Conservation (phyloP, 2,329 filamentous ascomycete species). For the Neopestalotiopsis sp. region DNA sequence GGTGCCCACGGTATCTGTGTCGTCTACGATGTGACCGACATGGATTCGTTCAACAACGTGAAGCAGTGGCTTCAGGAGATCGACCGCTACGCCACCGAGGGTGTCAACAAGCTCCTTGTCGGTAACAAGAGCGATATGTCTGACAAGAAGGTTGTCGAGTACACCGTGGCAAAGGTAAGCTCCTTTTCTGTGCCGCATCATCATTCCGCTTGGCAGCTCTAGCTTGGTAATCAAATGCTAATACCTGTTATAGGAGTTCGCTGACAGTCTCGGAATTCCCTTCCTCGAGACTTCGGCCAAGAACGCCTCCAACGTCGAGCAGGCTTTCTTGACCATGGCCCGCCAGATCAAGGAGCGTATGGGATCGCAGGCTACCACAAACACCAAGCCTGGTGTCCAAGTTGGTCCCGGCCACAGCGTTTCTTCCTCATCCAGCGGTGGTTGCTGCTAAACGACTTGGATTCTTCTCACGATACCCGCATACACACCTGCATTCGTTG, state of each 20-base stretch:
- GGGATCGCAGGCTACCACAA: slow-evolving; percentile 93
- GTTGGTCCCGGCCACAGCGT: slow-evolving; percentile 95
- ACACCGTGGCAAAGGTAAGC: slow-evolving; percentile 94
- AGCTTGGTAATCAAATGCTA: neutral
- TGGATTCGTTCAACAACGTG: slow-evolving; percentile 99
- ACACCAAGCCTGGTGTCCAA: slow-evolving; percentile 98
- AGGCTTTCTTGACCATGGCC: slow-evolving; percentile 99
- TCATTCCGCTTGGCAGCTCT: slow-evolving; percentile 1
- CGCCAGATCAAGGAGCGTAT: slow-evolving; percentile 99
- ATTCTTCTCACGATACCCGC: slow-evolving; percentile 23
- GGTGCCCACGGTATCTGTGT: slow-evolving; percentile 99
- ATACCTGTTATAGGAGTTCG: slow-evolving; percentile 77
- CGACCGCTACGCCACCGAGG: slow-evolving; percentile 97
- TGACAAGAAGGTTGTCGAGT: slow-evolving; percentile 99
- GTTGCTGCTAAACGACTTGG: slow-evolving; percentile 78
- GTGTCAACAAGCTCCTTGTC: slow-evolving; percentile 98
- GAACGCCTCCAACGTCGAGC: slow-evolving; percentile 99
- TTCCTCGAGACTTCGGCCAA: slow-evolving; percentile 99
- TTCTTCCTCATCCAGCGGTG: slow-evolving; percentile 81
- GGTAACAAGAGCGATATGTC: slow-evolving; percentile 99
- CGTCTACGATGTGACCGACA: slow-evolving; percentile 99
- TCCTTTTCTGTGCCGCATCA: neutral
- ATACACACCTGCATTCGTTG: slow-evolving; percentile 17
- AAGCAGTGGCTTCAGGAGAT: slow-evolving; percentile 99
- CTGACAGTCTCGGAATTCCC: slow-evolving; percentile 96